Base-by-base conservation (phyloP, 768 basidiomycete genomes). In the Auricularia sp. region DNA sequence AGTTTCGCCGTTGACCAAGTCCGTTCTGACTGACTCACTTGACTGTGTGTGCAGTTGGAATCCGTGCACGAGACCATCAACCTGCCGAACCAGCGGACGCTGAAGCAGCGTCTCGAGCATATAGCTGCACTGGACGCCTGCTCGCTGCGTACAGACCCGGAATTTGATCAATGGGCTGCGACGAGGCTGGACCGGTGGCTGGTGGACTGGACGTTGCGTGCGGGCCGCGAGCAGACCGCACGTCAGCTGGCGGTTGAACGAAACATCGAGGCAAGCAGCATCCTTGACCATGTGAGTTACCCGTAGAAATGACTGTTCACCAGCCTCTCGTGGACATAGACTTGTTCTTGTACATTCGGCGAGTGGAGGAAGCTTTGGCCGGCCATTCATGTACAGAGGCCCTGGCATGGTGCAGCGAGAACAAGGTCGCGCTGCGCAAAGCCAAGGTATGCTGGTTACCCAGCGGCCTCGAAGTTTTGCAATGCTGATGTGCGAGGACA, bases 351-450 rank as follows among this genome's bases (percentile, higher is more conserved):
- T 93, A 97, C 66, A 91, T 98, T 61, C 83, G 81, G 42, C 83
- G 88, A 65, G 95, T 98, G 68, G 93, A 97, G 74, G 78, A 81
- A 8, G 93, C 92, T 0, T 81, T 99, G 47, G 73, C 79, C 5
- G 77, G 77, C 35, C 86, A 90, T 66, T 90, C 87, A 67, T 95
- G 93, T 68, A 81, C 87, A 5, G 93, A 97, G 75, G 96, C 96
- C 14, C 79, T 99, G 58, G 81, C 85, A 21, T 99, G 96, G 96
- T 98, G 94, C 70, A 93, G 86, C 67, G 97, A 99, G 80, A 98
- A 99, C 76, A 89, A 95, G 73, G 84, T 86, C 36, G 90, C 91
- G 12, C 81, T 99, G 66, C 86, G 92, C 62, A 98, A 98, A 79
- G 85, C 87, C 71, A 95, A 91, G 83, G 95, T 87, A 60, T 36